These are phyloP conservation scores for Drosera capensis DNA, from an alignment of 148 eudicot species.

Conservation along the genomic window DNA sequence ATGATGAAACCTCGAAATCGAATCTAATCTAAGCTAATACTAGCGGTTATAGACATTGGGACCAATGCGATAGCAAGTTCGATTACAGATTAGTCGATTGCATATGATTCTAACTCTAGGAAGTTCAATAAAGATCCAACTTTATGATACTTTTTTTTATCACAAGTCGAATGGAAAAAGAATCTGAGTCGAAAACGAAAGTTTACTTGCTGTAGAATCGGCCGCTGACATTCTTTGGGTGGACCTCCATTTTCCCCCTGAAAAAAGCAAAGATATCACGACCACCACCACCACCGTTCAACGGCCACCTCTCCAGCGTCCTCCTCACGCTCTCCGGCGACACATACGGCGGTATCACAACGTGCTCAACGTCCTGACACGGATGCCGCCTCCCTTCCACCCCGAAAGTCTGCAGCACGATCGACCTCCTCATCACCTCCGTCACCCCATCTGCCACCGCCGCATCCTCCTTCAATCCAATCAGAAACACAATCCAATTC, in stretches of 20 bases:
- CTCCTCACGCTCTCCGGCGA: constrained; percentile 35
- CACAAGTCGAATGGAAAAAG: not conserved
- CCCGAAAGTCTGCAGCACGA: constrained; percentile 70
- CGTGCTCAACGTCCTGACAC: constrained; percentile 54
- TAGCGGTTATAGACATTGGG: too few relatives aligned
- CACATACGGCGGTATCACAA: constrained; percentile 70
- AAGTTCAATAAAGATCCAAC: too few relatives aligned
- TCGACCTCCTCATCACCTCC: constrained; percentile 33
- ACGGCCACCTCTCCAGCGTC: constrained; percentile 34
- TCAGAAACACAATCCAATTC: not conserved
- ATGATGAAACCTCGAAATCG: too few relatives aligned
- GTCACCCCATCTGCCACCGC: constrained; percentile 71
- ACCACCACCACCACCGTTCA: constrained; percentile 26
- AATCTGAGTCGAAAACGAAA: not conserved
- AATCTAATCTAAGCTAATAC: too few relatives aligned
- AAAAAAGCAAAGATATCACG: constrained; percentile 81
- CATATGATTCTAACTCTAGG: too few relatives aligned
- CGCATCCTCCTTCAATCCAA: constrained; percentile 39
- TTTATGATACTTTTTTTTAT: too few relatives aligned
- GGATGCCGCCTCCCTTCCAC: constrained; percentile 58
- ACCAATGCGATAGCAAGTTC: too few relatives aligned
- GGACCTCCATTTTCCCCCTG: constrained; percentile 86
- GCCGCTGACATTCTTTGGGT: constrained; percentile 88
- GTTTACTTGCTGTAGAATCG: constrained; percentile 80
- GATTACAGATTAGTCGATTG: too few relatives aligned